phyloP scores from a whole-genome alignment of 345 rosid genomes.

The sweet orange (Citrus sinensis) region DVS_A1.0 CM039164.1:26969501-26970000 shows the following conservation, averaged over 20 bases:
- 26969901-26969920: conserved; percentile 57
- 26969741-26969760: no score
- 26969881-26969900: conserved; percentile 56
- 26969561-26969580: not conserved
- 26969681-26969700: not conserved
- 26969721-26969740: not conserved
- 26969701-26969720: not conserved
- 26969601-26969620: conserved; percentile 22
- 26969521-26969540: not conserved
- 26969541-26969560: not conserved
- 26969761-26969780: no score
- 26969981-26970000: not conserved
- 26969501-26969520: no score
- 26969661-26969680: conserved; percentile 21
- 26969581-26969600: conserved; percentile 20
- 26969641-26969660: conserved; percentile 41
- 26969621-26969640: conserved; percentile 31
- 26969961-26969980: not conserved
- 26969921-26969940: conserved; percentile 51
- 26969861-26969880: conserved; percentile 53
- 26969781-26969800: no score
- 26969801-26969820: not conserved
- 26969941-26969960: conserved; percentile 37
- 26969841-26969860: conserved; percentile 45
- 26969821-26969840: conserved; percentile 17